phyloP scores from a whole-genome alignment of 1,139 yeast species.

The Magnusiomyces suaveolens region DNA sequence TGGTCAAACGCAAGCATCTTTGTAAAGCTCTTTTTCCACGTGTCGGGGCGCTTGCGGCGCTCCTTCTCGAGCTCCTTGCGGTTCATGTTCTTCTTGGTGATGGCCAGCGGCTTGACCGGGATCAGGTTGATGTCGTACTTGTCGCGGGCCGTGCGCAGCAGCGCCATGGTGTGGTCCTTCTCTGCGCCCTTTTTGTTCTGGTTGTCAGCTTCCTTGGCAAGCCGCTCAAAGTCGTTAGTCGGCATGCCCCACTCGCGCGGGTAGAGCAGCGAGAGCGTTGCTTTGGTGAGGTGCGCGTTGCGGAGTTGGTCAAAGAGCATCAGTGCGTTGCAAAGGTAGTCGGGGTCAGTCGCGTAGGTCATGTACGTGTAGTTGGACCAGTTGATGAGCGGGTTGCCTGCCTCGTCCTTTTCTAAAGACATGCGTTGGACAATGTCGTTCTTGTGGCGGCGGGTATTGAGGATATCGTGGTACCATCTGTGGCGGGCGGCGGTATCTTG shows the following conservation, averaged over 20 bases:
- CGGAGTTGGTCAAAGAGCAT: slow-evolving; percentile 35
- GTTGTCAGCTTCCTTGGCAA: slow-evolving; percentile 5
- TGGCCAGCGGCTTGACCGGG: slow-evolving; percentile 22
- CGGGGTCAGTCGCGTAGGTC: slow-evolving; percentile 38
- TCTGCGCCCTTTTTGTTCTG: slow-evolving; percentile 1
- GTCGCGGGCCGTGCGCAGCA: slow-evolving; percentile 12
- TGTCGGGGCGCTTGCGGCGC: slow-evolving; percentile 2
- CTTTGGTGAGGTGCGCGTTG: slow-evolving; percentile 29
- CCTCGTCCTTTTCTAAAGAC: slow-evolving; percentile 3
- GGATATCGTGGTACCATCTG: not conserved
- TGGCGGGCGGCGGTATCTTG: not conserved
- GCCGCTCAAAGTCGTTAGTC: not conserved
- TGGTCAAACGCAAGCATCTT: slow-evolving; percentile 40
- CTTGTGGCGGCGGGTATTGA: not conserved
- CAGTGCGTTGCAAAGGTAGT: slow-evolving; percentile 39
- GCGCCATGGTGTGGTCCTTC: not conserved
- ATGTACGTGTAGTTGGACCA: slow-evolving; percentile 36
- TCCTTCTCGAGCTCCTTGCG: slow-evolving; percentile 21
- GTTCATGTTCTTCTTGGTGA: slow-evolving; percentile 8
- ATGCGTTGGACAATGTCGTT: not conserved
- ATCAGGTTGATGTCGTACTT: slow-evolving; percentile 22
- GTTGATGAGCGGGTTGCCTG: slow-evolving; percentile 1
- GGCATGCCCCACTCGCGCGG: slow-evolving; percentile 16
- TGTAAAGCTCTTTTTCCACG: slow-evolving; percentile 42
- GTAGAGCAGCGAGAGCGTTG: slow-evolving; percentile 34